phyloP scores from a whole-genome alignment of 208 protist species.

The Entamoeba dispar region DNA sequence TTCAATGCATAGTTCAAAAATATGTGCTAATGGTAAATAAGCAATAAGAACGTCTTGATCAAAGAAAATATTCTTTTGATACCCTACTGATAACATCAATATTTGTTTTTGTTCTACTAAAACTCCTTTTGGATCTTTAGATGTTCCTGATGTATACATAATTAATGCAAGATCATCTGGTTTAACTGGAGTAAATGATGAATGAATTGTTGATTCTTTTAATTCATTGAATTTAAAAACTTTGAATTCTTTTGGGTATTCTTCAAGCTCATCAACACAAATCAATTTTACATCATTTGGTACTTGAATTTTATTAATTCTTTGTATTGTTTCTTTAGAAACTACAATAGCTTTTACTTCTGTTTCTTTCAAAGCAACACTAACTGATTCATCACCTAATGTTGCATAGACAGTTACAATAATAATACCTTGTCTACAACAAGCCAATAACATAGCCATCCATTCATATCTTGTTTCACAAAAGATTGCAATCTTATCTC shows the following conservation, averaged over 20 bases:
- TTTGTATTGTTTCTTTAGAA: background rate
- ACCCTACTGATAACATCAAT: background rate
- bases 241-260: background rate
- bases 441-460: background rate
- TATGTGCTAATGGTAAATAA: background rate
- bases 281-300: background rate
- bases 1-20: background rate
- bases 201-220: background rate
- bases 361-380: background rate
- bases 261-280: background rate
- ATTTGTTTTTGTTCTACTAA: background rate
- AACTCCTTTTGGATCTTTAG: background rate
- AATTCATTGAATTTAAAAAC: background rate
- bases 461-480: background rate
- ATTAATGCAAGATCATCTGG: background rate
- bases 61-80: background rate
- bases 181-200: background rate
- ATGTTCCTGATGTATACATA: background rate
- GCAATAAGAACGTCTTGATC: background rate
- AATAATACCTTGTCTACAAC: background rate
- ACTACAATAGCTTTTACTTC: background rate
- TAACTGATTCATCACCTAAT: background rate
- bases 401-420: background rate
- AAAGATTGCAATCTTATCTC: background rate
- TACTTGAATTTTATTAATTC: background rate